Base-by-base conservation (phyloP, 2,329 filamentous ascomycete genomes). In the Leptosphaerulina australis region DNA sequence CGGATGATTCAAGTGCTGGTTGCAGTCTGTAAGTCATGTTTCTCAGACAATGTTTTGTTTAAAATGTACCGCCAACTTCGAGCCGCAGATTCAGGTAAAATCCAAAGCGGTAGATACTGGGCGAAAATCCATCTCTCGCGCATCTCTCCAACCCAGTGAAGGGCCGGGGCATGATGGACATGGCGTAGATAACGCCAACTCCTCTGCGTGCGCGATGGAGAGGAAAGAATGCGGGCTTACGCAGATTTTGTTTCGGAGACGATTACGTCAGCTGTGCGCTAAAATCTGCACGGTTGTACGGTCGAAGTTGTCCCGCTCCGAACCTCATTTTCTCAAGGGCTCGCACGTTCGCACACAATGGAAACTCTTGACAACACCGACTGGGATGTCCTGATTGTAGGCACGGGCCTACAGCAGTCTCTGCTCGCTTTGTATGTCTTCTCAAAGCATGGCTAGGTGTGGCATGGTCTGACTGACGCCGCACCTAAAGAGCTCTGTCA, bases 401-500 rank as follows among this genome's bases (percentile, higher is more conserved):
- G 79, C 58, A 82, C 80, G 12, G 79, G 79, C 41, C 62, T 82
- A 45, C 75, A 77, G 57, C 77, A 81, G 64, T 81, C 78, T 53
- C 71, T 82, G 26, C 76, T 82, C 47, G 79, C 79, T 56, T 70
- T 81, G 79, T 82, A 79, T 55, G 77, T 75, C 49, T 31, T 48
- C 48, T 43, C 5, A 24, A 40, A 24, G 40, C 29, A 4, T 21
- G 20, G 18, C 28, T 33, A 25, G 48, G 61, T 59, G 37, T 63
- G 62, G 66, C 74, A 77, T 77, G 77, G 59, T 85, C 85, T 88
- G 84, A 89, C 87, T 90, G 83, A 91, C 86, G 74, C 76, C 87
- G 82, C 75, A 60, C 53, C 70, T 73, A 70, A 81, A 97, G 93
- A 82, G 88, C 93, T 66, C 82, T 97, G 64, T 97, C 93, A 62